These are phyloP conservation scores for Dioscorea cayenensis DNA, from an alignment of 116 monocot species.

Conservation along the genomic window DNA sequence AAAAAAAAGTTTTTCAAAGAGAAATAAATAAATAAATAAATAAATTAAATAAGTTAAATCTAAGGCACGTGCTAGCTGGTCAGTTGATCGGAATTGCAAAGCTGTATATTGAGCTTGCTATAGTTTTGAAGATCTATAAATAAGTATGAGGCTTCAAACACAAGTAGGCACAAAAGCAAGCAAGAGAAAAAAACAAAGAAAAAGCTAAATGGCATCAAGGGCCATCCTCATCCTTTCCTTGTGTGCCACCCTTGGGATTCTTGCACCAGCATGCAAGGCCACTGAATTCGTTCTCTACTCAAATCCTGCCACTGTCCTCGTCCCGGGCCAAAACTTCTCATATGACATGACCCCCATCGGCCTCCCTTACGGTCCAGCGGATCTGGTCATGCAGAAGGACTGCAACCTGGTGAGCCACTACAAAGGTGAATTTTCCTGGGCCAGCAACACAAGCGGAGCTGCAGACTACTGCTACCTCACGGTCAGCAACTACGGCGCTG, in stretches of 20 bases:
- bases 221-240: background rate
- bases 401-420: conserved; percentile 9
- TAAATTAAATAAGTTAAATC: too few species aligned
- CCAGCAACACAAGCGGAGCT: conserved; percentile 4
- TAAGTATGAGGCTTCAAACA: too few species aligned
- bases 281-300: conserved; percentile 6
- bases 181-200: too few species aligned
- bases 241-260: background rate
- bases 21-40: too few species aligned
- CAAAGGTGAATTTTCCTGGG: background rate
- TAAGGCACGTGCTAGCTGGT: too few species aligned
- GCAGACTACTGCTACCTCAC: conserved; percentile 2
- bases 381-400: background rate
- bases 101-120: too few species aligned
- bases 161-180: too few species aligned
- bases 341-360: conserved; percentile 9
- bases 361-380: background rate
- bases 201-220: background rate
- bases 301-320: conserved; percentile 1
- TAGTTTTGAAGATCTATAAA: too few species aligned
- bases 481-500: background rate
- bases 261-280: background rate
- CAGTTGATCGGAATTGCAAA: too few species aligned
- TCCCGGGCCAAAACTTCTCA: conserved; percentile 4
- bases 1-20: too few species aligned